Conservation (phyloP, 1,139 yeast genomes). For the Eremothecium gossypii region DNA sequence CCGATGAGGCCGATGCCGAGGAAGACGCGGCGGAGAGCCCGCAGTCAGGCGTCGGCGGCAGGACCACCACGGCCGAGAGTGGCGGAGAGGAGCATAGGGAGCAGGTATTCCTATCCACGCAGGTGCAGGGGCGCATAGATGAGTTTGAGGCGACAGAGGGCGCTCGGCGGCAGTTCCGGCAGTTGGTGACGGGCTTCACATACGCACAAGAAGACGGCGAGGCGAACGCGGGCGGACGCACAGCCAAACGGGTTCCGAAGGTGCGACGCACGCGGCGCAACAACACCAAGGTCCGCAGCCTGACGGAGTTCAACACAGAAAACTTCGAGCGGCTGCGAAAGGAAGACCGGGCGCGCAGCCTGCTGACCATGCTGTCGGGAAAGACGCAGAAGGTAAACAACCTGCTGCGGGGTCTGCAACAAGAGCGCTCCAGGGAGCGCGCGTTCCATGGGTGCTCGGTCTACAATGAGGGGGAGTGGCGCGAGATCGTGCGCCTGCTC, state of each 20-base stretch:
- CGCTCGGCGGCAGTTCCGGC: conserved; percentile 16
- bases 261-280: conserved; percentile 1
- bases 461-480: conserved; percentile 26
- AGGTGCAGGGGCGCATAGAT: conserved; percentile 26
- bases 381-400: conserved; percentile 23
- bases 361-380: conserved; percentile 24
- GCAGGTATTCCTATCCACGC: conserved; percentile 24
- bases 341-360: conserved; percentile 14
- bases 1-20: neutral
- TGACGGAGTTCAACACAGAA: conserved; percentile 10
- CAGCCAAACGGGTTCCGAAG: neutral
- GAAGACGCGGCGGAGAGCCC: conserved; percentile 1
- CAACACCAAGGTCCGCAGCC: conserved; percentile 7
- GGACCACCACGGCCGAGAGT: conserved; percentile 7
- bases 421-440: conserved; percentile 1
- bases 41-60: conserved; percentile 5
- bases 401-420: conserved; percentile 11
- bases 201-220: conserved; percentile 3
- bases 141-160: conserved; percentile 18
- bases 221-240: neutral
- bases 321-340: conserved; percentile 10
- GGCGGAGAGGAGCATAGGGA: conserved; percentile 4
- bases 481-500: conserved; percentile 12
- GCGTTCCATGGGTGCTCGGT: conserved; percentile 13
- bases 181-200: conserved; percentile 9